These are phyloP conservation scores for Yamadazyma laniorum DNA, from an alignment of 805 yeast genomes.

Conservation along the genomic window DNA sequence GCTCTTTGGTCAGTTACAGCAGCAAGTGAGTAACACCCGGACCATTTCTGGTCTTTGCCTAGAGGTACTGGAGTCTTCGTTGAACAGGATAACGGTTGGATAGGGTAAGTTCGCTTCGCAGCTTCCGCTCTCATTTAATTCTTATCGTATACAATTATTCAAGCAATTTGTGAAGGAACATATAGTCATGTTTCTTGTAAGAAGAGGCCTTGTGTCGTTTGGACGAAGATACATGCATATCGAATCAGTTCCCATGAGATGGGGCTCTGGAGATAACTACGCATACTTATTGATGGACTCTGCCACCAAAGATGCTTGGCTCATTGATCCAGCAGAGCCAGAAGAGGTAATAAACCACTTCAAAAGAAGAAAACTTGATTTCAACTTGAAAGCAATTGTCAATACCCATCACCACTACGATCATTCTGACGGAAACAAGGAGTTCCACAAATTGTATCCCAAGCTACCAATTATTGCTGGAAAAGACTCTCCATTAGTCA, in stretches of 20 bases:
- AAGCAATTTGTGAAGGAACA: too few relatives aligned
- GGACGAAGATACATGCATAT: conserved; percentile 84
- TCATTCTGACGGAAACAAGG: conserved; percentile 83
- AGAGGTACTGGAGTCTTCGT: too few relatives aligned
- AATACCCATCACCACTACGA: conserved; percentile 97
- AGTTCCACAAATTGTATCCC: conserved; percentile 39
- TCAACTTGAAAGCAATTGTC: conserved; percentile 70
- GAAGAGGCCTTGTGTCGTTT: too few relatives aligned
- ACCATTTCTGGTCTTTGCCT: too few relatives aligned
- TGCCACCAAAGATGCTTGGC: conserved; percentile 64
- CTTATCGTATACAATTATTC: too few relatives aligned
- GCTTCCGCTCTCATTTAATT: too few relatives aligned
- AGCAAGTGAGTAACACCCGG: too few relatives aligned
- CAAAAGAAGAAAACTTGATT: conserved; percentile 35
- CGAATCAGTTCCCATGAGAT: conserved; percentile 82
- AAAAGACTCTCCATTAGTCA: conserved; percentile 69
- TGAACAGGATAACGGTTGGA: too few relatives aligned
- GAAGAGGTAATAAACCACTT: conserved; percentile 54
- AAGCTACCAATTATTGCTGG: conserved; percentile 79
- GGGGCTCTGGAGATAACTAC: conserved; percentile 93
- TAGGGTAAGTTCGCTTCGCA: too few relatives aligned
- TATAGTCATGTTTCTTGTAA: too few relatives aligned
- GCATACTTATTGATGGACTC: conserved; percentile 76
- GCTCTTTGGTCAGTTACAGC: too few relatives aligned
- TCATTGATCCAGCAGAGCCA: conserved; percentile 93